phyloP scores from a whole-genome alignment of 805 yeast genomes.

The Lipomyces mesembrius region DNA sequence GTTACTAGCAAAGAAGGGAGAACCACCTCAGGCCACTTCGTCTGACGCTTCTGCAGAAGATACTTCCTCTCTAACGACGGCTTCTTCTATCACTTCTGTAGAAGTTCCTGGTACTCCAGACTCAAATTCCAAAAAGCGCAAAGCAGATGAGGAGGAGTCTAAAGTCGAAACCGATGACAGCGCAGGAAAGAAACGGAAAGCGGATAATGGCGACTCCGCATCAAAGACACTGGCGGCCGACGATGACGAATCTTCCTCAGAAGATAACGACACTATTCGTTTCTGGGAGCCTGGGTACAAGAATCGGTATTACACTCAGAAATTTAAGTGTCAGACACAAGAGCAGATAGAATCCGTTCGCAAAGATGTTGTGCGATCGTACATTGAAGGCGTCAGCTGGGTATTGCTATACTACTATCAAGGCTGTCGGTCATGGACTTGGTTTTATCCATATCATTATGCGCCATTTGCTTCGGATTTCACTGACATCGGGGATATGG shows the following conservation, averaged over 20 bases:
- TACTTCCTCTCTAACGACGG: slow-evolving; percentile 11
- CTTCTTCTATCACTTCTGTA: slow-evolving; percentile 26
- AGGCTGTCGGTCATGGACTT: slow-evolving; percentile 98
- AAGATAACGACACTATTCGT: slow-evolving; percentile 57
- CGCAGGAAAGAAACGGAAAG: slow-evolving; percentile 9
- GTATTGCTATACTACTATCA: slow-evolving; percentile 90
- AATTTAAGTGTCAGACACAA: slow-evolving; percentile 66
- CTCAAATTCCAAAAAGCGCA: slow-evolving; percentile 31
- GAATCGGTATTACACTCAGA: slow-evolving; percentile 75
- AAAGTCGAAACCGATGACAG: slow-evolving; percentile 30
- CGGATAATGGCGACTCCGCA: slow-evolving; percentile 13
- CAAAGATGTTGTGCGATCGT: slow-evolving; percentile 66
- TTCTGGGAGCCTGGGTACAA: slow-evolving; percentile 88
- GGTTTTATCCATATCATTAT: slow-evolving; percentile 97
- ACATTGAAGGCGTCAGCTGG: slow-evolving; percentile 98
- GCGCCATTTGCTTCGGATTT: slow-evolving; percentile 97
- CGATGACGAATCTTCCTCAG: slow-evolving; percentile 47
- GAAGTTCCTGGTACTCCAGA: slow-evolving; percentile 20
- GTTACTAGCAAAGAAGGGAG: slow-evolving; percentile 36
- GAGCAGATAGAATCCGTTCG: slow-evolving; percentile 55
- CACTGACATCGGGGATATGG: slow-evolving; percentile 52
- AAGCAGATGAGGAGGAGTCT: slow-evolving; percentile 31
- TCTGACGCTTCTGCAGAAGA: slow-evolving; percentile 24
- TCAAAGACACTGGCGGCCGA: slow-evolving; percentile 42
- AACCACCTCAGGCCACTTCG: slow-evolving; percentile 10